Conservation (phyloP, 768 basidiomycete species). For the Suillus subluteus region DNA sequence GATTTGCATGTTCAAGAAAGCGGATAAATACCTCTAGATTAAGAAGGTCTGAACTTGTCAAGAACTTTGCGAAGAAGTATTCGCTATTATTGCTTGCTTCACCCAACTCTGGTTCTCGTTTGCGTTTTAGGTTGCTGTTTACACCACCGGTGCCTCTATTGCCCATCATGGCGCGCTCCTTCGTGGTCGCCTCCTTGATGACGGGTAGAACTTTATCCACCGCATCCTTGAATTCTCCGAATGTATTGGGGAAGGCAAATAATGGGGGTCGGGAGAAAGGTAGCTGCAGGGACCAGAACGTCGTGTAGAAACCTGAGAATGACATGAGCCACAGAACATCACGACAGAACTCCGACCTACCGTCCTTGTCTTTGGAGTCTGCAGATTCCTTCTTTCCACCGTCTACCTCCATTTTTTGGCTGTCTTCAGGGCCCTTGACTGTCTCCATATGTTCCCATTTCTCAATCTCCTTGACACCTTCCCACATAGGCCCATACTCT, state of each 20-base stretch:
- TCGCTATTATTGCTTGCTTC: conserved; percentile 58
- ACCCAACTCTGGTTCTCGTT: conserved; percentile 62
- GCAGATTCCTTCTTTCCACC: conserved; percentile 42
- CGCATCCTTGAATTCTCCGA: conserved; percentile 68
- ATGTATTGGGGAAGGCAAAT: conserved; percentile 59
- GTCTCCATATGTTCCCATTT: conserved; percentile 37
- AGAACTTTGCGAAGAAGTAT: conserved; percentile 93
- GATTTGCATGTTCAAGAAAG: conserved; percentile 12
- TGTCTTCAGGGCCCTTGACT: conserved; percentile 36
- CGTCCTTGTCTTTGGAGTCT: conserved; percentile 54
- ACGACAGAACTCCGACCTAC: conserved; percentile 37
- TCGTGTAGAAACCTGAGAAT: conserved; percentile 73
- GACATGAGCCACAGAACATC: conserved; percentile 11
- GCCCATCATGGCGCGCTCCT: conserved; percentile 89
- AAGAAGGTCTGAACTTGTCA: conserved; percentile 85
- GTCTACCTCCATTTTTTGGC: conserved; percentile 69
- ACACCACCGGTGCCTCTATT: conserved; percentile 51
- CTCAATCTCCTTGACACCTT: conserved; percentile 54
- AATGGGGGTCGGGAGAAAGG: conserved; percentile 81
- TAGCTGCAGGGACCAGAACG: conserved; percentile 88
- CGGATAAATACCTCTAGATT: conserved; percentile 74
- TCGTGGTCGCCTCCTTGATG: conserved; percentile 84
- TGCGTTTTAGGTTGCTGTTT: conserved; percentile 55
- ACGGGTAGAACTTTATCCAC: conserved; percentile 76
- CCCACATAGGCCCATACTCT: conserved; percentile 82